These are phyloP conservation scores for Dendrocalamus sinicus DNA, from an alignment of 176 grass and related monocot genomes.

Conservation along the genomic window DNA sequence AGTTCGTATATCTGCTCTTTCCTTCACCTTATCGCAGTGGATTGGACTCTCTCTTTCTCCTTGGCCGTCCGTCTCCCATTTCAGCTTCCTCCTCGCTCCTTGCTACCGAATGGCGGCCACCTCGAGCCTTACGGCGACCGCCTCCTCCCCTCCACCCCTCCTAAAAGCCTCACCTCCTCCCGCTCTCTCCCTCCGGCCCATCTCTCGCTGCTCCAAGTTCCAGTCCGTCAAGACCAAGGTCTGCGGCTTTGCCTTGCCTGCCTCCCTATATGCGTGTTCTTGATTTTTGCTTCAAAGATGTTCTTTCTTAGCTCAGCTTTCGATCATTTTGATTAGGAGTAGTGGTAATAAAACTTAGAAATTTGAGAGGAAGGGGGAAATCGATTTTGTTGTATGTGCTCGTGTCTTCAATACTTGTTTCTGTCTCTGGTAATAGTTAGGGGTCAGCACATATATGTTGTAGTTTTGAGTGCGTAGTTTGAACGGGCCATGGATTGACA, in stretches of 20 bases:
- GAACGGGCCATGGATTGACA: background rate
- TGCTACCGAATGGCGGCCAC: slow-evolving; percentile 41
- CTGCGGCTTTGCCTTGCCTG: background rate
- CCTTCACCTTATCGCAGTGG: slow-evolving; percentile 30
- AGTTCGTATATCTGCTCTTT: background rate
- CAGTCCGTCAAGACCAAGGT: slow-evolving; percentile 67
- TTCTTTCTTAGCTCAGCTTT: background rate
- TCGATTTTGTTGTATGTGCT: background rate
- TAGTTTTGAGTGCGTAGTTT: background rate
- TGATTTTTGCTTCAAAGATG: background rate
- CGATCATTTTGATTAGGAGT: background rate
- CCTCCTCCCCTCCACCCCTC: slow-evolving; percentile 14
- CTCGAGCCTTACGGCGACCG: slow-evolving; percentile 39
- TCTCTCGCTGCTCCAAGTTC: slow-evolving; percentile 45
- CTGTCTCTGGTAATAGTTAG: background rate
- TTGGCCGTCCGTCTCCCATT: slow-evolving; percentile 37
- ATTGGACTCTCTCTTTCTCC: slow-evolving; percentile 13
- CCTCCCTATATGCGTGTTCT: background rate
- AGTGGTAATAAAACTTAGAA: background rate
- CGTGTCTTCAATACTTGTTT: slow-evolving; percentile 19
- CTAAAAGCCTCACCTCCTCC: slow-evolving; percentile 21
- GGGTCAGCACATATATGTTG: background rate
- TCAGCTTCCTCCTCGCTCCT: background rate
- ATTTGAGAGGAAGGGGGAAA: background rate
- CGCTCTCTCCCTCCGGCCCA: slow-evolving; percentile 22